These are phyloP conservation scores for Puccinia novopanici DNA, from an alignment of 1,284 basidiomycete species.

Conservation along the genomic window DNA sequence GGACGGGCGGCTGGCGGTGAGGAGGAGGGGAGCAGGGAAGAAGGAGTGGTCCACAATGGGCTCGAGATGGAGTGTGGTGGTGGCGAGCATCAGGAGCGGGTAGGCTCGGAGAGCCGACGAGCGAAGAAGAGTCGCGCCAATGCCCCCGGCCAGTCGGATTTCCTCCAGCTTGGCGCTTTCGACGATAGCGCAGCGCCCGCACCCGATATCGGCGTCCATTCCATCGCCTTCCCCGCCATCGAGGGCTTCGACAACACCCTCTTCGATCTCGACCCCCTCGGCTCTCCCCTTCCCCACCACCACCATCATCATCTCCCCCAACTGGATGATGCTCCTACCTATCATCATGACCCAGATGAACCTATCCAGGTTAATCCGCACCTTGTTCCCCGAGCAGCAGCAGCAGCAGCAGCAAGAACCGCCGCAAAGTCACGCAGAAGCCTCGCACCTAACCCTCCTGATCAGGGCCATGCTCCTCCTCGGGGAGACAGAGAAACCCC, in stretches of 20 bases:
- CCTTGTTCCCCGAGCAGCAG: neutral
- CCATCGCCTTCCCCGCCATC: neutral
- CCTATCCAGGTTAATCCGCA: neutral
- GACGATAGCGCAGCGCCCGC: neutral
- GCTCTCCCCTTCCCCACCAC: constrained; percentile 89
- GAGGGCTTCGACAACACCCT: constrained; percentile 66
- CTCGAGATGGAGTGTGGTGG: neutral
- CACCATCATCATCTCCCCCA: constrained; percentile 73
- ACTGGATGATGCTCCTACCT: no score
- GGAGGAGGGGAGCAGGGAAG: neutral
- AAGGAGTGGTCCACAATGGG: no score
- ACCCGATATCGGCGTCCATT: neutral
- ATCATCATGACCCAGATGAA: no score
- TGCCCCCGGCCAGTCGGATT: no score
- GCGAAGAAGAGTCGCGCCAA: neutral
- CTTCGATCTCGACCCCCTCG: constrained; percentile 76
- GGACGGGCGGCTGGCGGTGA: neutral
- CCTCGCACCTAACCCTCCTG: neutral
- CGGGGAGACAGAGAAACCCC: neutral
- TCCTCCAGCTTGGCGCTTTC: no score
- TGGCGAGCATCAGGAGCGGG: neutral
- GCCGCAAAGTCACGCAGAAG: neutral
- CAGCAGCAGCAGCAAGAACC: neutral
- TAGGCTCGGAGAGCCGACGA: neutral
- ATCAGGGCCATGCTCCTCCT: neutral